Evolutionary conservation across 495 filamentous ascomycete genomes (phyloP), one percentile per base, ranked within the genome.

Genomic region (Astrothelium macrocarpum): DNA sequence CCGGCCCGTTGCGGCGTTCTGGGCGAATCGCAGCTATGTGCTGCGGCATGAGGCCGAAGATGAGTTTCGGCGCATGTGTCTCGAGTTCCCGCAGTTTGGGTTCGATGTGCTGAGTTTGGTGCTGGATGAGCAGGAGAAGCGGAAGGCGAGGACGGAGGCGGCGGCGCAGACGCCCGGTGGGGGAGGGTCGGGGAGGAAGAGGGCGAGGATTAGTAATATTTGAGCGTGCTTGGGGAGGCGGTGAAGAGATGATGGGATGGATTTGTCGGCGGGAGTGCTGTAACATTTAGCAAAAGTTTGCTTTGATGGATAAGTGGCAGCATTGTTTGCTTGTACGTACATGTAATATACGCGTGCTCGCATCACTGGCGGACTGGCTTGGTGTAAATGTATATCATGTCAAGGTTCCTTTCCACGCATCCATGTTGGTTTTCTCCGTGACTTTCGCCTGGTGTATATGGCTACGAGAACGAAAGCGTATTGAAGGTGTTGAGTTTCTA

Each of bases 51-150:
- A 94, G 72, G 89, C 91, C 36, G 88, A 92, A 71, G 83, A 86
- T 0, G 87, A 89, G 70, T 96, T 95, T 78, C 81, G 84, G 68
- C 72, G 78, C 59, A 83, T 96, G 74, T 95, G 93, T 77, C 76
- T 95, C 61, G 90, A 96, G 73, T 92, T 87, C 67, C 93, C 92
- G 18, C 86, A 93, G 69, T 96, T 97, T 66, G 85, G 85, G 36
- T 96, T 88, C 75, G 93, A 97, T 75, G 88, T 97, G n/a, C 80
- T 96, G 28, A 82, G 74, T 25, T 73, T 88, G 53, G 82, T 87
- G 39, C 76, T 89, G 34, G 87, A 89, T 71, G 77, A 78, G 67
- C 84, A 83, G 73, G 85, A 88, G 72, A 87, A 85, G 73, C 66
- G 74, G 29, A 73, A 67, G 66, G 73, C 71, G 61, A 71, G 72